Evolutionary conservation across 176 grass and related monocot genomes (phyloP).

Genomic region (Aegilops tauschii): DNA sequence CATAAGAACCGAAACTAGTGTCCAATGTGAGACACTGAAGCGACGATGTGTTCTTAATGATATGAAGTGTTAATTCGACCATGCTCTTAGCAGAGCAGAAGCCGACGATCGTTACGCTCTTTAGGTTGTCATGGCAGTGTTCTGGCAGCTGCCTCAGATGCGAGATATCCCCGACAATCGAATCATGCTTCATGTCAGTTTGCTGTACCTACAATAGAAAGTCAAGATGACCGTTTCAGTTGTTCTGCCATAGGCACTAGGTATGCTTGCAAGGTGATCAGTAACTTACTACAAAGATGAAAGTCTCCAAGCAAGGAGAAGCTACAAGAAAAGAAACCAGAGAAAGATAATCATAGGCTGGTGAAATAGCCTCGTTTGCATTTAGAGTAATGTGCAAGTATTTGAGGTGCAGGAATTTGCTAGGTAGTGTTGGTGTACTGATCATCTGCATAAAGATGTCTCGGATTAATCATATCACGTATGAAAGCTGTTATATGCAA

Average conservation of each 20-base stretch:
- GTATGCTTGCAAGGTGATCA: too few species aligned
- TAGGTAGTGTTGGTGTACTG: not conserved
- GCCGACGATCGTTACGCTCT: not conserved
- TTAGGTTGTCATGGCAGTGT: not conserved
- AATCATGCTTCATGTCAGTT: not conserved
- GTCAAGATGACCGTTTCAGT: not conserved
- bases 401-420: constrained; percentile 4
- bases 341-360: constrained; percentile 13
- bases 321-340: constrained; percentile 18
- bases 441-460: not conserved
- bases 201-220: not conserved
- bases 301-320: constrained; percentile 13
- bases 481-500: not conserved
- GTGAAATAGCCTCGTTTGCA: not conserved
- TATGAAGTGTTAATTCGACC: not conserved
- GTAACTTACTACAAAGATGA: not conserved
- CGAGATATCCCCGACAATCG: not conserved
- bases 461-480: not conserved
- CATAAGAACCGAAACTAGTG: not conserved
- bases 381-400: not conserved
- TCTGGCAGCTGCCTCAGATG: not conserved
- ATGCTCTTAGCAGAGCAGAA: not conserved
- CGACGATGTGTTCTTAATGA: not conserved
- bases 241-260: too few species aligned
- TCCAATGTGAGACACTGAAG: not conserved